Evolutionary conservation across 1,284 basidiomycete genomes (phyloP), one percentile per base, ranked within the genome.

Genomic region (Microbotryum lychnidis-dioicae): DNA sequence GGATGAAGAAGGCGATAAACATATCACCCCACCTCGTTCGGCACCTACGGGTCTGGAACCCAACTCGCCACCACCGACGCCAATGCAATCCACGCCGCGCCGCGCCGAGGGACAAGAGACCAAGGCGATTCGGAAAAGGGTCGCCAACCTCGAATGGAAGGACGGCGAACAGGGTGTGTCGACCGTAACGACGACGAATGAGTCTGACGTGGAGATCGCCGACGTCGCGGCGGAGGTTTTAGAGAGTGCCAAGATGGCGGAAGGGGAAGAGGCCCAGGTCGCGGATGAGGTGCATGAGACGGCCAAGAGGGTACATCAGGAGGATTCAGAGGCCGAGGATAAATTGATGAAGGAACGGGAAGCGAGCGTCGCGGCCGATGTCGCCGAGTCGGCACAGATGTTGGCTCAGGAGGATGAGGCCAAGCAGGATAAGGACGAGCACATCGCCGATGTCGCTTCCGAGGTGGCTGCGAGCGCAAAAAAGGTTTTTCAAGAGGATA

Each of bases 111-210:
- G 67, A 25, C 66, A 64, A 44, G 67, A 68, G 12, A 68, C 67
- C 21, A 57, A 54, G 50, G 46, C 58, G 46, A 56, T 68, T 20
- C 55, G 67, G 27, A 61, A 66, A 52, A 56, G 67, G 9, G 67
- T 68, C n/a, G 60, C 60, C 33, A 62, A 64, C 49, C 62, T 63
- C 55, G 60, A 66, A 55, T 61, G 64, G 23, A 50, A 64, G 29
- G 56, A 60, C 7, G 57, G 50, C 54, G 47, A 37, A 10, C 20
- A 47, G 33, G 25, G 12, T 2, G 21, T 33, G 0, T 23, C n/a
- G 12, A 37, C 16, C 2, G 20, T 33, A 12, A 20, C 53, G 18
- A 45, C 29, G 12, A 44, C 49, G 48, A 55, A 31, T 14, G 53
- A 56, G 37, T 42, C 37, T 16, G 63, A 65, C 52, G 48, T 46